Conservation (phyloP, 352 stramenopile genomes). For the Pythium plurisporium region DNA sequence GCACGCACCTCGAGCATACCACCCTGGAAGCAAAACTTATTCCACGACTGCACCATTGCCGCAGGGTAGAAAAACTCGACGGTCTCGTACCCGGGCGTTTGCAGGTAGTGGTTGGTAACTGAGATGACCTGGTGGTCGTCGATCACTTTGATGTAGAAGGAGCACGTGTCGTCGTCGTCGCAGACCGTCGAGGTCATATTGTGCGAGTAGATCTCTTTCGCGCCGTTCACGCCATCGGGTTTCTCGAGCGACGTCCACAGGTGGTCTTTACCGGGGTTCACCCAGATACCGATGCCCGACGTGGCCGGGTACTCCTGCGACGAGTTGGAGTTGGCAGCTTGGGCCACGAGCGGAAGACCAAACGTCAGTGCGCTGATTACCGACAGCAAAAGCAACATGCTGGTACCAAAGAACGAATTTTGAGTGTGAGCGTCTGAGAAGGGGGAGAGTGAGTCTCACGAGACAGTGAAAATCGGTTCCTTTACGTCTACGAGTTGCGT, state of each 20-base stretch:
- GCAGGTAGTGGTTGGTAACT: constrained; percentile 62
- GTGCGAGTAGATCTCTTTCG: constrained; percentile 23
- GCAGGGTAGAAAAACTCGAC: constrained; percentile 60
- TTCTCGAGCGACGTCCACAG: constrained; percentile 16
- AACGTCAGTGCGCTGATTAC: too few relatives aligned
- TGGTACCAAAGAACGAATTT: too few relatives aligned
- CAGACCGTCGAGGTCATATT: constrained; percentile 67
- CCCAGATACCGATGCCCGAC: background rate
- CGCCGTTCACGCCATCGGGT: constrained; percentile 13
- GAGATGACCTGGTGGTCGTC: constrained; percentile 36
- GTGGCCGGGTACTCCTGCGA: background rate
- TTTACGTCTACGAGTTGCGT: too few relatives aligned
- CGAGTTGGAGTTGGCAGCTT: too few relatives aligned
- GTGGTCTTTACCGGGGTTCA: constrained; percentile 4
- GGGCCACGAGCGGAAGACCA: too few relatives aligned
- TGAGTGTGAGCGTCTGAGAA: too few relatives aligned
- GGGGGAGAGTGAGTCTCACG: too few relatives aligned
- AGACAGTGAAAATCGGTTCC: too few relatives aligned
- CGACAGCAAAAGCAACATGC: too few relatives aligned
- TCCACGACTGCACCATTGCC: constrained; percentile 92
- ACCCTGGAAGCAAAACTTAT: constrained; percentile 95
- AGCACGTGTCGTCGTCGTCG: constrained; percentile 50
- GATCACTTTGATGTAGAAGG: constrained; percentile 56
- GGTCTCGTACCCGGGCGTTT: constrained; percentile 44
- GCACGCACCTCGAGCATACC: constrained; percentile 90